Evolutionary conservation across 768 basidiomycete genomes (phyloP).

Genomic region (Kwoniella mangroviensis): DNA sequence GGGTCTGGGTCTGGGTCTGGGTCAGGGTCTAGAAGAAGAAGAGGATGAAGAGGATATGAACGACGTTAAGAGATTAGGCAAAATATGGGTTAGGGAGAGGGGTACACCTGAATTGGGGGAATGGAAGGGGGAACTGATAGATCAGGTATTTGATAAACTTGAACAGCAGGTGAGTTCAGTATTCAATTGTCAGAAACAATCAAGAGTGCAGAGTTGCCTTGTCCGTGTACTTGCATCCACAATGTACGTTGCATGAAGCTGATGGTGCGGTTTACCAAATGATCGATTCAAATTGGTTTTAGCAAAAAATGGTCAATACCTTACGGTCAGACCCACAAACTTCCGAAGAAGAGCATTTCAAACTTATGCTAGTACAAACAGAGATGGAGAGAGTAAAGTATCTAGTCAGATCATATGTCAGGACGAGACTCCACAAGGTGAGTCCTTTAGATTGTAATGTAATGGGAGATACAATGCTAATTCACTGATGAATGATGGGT

Average conservation of each 20-base stretch:
- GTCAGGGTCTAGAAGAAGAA: conserved; percentile 19
- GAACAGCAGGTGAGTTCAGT: conserved; percentile 52
- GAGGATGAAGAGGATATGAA: conserved; percentile 40
- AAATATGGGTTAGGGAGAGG: conserved; percentile 51
- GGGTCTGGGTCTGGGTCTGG: conserved; percentile 15
- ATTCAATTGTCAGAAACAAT: neutral
- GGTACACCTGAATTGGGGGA: conserved; percentile 51
- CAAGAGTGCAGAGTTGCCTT: neutral
- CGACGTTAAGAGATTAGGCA: conserved; percentile 46
- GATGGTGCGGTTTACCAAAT: too few species aligned
- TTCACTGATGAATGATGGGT: neutral
- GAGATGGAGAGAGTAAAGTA: conserved; percentile 95
- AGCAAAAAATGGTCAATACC: conserved; percentile 77
- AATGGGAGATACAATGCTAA: too few species aligned
- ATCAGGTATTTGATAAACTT: conserved; percentile 52
- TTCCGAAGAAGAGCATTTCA: conserved; percentile 89
- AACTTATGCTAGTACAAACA: conserved; percentile 90
- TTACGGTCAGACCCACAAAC: conserved; percentile 79
- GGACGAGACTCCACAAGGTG: conserved; percentile 85
- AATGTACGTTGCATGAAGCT: too few species aligned
- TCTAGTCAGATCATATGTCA: conserved; percentile 83
- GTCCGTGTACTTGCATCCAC: too few species aligned
- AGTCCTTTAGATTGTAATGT: conserved; percentile 2
- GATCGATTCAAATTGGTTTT: neutral
- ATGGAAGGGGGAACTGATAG: conserved; percentile 56